Conservation (phyloP, 768 basidiomycete species). For the Leucogyrophana mollusca region DNA sequence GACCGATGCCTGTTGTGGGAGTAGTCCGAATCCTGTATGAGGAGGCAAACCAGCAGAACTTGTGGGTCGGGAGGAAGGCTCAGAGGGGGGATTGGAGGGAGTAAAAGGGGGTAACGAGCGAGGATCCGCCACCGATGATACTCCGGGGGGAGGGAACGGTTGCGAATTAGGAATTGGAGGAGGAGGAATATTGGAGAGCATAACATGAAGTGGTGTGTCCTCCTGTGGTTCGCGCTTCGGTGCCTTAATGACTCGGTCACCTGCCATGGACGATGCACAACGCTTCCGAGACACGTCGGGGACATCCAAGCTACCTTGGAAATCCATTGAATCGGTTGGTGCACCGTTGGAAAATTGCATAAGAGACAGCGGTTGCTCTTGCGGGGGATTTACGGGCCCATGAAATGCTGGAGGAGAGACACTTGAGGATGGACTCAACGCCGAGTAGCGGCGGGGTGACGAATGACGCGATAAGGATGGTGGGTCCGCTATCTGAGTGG, state of each 20-base stretch:
- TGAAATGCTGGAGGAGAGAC: conserved; percentile 19
- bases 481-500: conserved; percentile 35
- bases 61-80: conserved; percentile 29
- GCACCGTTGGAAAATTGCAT: conserved; percentile 15
- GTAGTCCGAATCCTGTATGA: conserved; percentile 18
- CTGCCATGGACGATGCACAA: conserved; percentile 46
- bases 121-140: conserved; percentile 24
- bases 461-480: conserved; percentile 31
- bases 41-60: conserved; percentile 29
- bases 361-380: conserved; percentile 24
- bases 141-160: conserved; percentile 21
- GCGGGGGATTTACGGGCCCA: conserved; percentile 13
- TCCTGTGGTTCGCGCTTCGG: conserved; percentile 50
- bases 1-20: conserved; percentile 16
- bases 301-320: conserved; percentile 25
- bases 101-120: conserved; percentile 22
- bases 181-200: conserved; percentile 14
- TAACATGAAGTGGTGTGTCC: conserved; percentile 31
- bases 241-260: conserved; percentile 45
- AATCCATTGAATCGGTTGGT: conserved; percentile 19
- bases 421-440: conserved; percentile 31
- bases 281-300: conserved; percentile 49
- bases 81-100: conserved; percentile 23
- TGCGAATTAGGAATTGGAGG: conserved; percentile 17
- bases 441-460: conserved; percentile 21